Percentiles rank a stretch among this genome's conserved stretches.
These are phyloP conservation scores for Malbranchea zuffiana DNA, from an alignment of 2,329 filamentous ascomycete genomes.

Conservation along the genomic window DNA sequence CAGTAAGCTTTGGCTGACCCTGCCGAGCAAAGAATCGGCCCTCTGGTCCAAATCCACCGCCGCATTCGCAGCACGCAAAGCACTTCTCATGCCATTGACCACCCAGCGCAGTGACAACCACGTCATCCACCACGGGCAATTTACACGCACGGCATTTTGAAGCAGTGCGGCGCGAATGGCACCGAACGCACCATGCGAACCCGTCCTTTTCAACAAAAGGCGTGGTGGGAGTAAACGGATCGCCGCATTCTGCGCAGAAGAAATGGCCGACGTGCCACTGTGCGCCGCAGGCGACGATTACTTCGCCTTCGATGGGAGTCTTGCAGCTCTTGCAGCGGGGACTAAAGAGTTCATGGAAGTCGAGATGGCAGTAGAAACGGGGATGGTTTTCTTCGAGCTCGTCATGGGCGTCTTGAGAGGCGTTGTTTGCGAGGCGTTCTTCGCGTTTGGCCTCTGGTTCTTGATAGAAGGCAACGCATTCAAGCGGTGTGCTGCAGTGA, in stretches of 20 bases:
- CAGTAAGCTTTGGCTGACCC: constrained; percentile 37
- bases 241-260: constrained; percentile 96
- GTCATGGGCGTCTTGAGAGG: constrained; percentile 52
- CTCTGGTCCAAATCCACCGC: constrained; percentile 47
- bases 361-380: constrained; percentile 94
- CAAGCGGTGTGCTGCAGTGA: constrained; percentile 74
- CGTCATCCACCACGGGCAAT: constrained; percentile 73
- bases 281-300: constrained; percentile 83
- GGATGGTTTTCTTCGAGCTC: constrained; percentile 42
- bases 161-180: constrained; percentile 82
- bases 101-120: constrained; percentile 80
- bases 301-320: constrained; percentile 91
- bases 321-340: constrained; percentile 92
- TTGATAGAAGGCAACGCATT: constrained; percentile 91
- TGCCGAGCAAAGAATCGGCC: constrained; percentile 53
- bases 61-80: constrained; percentile 68
- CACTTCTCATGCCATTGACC: constrained; percentile 90
- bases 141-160: constrained; percentile 81
- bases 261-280: constrained; percentile 98
- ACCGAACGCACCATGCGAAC: constrained; percentile 91
- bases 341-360: constrained; percentile 91
- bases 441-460: constrained; percentile 65
- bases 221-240: constrained; percentile 53
- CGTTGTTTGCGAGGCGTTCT: constrained; percentile 57
- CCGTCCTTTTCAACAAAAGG: constrained; percentile 97